Conservation (phyloP, 352 stramenopile genomes). For the Peronosclerospora sorghi region DNA sequence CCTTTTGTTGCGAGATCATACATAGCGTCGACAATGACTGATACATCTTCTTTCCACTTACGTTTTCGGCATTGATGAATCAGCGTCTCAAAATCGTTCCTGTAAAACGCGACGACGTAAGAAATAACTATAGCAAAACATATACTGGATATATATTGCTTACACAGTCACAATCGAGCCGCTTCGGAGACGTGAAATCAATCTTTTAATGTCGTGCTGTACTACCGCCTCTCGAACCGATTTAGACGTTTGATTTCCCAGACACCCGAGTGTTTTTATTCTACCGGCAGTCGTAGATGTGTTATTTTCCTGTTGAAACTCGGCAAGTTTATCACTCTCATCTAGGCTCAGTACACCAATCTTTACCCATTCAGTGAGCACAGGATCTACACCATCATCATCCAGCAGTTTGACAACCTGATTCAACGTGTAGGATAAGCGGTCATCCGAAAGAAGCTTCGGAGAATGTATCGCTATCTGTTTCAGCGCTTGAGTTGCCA, state of each 20-base stretch:
- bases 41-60: slow-evolving; percentile 70
- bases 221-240: slow-evolving; percentile 56
- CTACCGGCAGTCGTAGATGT: slow-evolving; percentile 8
- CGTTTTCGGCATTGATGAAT: slow-evolving; percentile 75
- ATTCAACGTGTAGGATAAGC: slow-evolving; percentile 31
- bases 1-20: slow-evolving; percentile 30
- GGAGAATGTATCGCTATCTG: slow-evolving; percentile 23
- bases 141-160: too few relatives aligned
- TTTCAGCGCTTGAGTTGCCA: slow-evolving; percentile 23
- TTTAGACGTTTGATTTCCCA: slow-evolving; percentile 53
- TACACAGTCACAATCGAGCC: slow-evolving; percentile 50
- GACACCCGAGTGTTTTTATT: slow-evolving; percentile 37
- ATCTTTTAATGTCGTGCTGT: slow-evolving; percentile 53
- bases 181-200: slow-evolving; percentile 37
- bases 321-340: slow-evolving; percentile 18
- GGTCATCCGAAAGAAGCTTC: slow-evolving; percentile 32
- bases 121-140: too few relatives aligned
- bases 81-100: slow-evolving; percentile 72
- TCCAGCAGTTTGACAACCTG: slow-evolving; percentile 25
- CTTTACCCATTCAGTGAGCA: slow-evolving; percentile 32
- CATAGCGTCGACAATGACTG: slow-evolving; percentile 51
- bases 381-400: slow-evolving; percentile 12
- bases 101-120: slow-evolving; percentile 7
- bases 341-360: slow-evolving; percentile 22
- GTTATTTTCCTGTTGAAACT: slow-evolving; percentile 6